Percentiles rank a stretch among this genome's conserved stretches.
These are phyloP conservation scores for Elsinoe arachidis DNA, from an alignment of 2,329 filamentous ascomycete genomes.

Conservation along the genomic window DNA sequence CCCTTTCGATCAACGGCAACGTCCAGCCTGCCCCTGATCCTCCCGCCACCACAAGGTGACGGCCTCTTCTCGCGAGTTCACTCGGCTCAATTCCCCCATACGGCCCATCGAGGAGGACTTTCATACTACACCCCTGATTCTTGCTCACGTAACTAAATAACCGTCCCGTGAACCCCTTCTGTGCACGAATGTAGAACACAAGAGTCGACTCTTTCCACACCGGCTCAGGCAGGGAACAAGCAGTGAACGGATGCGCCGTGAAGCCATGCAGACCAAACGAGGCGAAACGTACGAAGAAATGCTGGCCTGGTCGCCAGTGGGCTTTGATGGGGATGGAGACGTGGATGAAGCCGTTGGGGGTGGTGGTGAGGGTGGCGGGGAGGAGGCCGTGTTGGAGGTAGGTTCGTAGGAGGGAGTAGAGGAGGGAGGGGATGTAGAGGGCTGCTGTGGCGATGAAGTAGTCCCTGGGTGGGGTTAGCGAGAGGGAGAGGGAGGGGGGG, in stretches of 20 bases:
- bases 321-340: constrained; percentile 48
- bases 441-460: constrained; percentile 51
- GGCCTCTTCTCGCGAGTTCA: constrained; percentile 34
- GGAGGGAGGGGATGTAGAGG: constrained; percentile 22
- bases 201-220: constrained; percentile 33
- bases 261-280: constrained; percentile 49
- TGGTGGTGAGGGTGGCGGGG: constrained; percentile 23
- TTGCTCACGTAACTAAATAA: constrained; percentile 34
- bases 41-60: constrained; percentile 43
- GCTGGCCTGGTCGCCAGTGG: constrained; percentile 56
- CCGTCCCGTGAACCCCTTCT: constrained; percentile 42
- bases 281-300: constrained; percentile 46
- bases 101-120: constrained; percentile 49
- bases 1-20: constrained; percentile 39
- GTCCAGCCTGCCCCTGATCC: constrained; percentile 50
- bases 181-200: constrained; percentile 46
- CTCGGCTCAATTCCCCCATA: constrained; percentile 44
- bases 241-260: constrained; percentile 57
- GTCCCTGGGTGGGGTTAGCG: constrained; percentile 41
- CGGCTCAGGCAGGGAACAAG: constrained; percentile 43
- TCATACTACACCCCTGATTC: constrained; percentile 31
- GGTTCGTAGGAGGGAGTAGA: constrained; percentile 31
- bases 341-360: constrained; percentile 48
- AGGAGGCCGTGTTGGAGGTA: constrained; percentile 12
- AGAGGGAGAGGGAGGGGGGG: constrained; percentile 35